A percentile compares a stretch with the other conserved stretches of the same genome.
These are phyloP conservation scores for Rhododendron vialii DNA, from an alignment of 148 eudicot species.

Conservation along the genomic window DNA sequence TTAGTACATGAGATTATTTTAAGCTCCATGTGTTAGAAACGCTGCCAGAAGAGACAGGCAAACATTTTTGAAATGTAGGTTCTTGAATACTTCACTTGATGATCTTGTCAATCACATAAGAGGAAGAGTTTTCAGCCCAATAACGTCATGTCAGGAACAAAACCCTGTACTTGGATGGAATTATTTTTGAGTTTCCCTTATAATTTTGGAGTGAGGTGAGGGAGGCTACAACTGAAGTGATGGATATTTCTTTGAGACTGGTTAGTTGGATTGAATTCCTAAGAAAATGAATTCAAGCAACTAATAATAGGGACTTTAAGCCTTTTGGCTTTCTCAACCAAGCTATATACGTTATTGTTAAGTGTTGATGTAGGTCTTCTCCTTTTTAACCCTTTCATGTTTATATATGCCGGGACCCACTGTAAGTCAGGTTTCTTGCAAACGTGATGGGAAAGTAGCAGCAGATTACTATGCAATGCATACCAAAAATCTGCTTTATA, in stretches of 20 bases:
- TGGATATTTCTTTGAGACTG: not conserved
- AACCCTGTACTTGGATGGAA: no score
- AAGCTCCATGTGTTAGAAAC: no score
- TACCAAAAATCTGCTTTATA: conserved; percentile 77
- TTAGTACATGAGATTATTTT: no score
- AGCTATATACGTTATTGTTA: not conserved
- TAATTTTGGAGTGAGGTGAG: not conserved
- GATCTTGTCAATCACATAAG: no score
- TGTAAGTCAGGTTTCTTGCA: conserved; percentile 52
- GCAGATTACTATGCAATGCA: conserved; percentile 77
- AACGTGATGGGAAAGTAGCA: no score
- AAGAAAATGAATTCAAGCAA: not conserved
- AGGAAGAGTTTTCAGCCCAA: no score
- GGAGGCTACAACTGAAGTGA: not conserved
- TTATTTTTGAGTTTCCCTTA: no score
- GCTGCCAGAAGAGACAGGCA: no score
- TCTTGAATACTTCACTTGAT: no score
- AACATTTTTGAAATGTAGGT: no score
- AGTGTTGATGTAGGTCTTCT: not conserved
- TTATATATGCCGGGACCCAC: conserved; percentile 74
- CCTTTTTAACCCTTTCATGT: conserved; percentile 11
- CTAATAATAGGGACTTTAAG: not conserved
- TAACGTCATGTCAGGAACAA: no score
- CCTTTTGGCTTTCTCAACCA: not conserved
- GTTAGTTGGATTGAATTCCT: not conserved